Base-by-base conservation (phyloP, 352 stramenopile species). In the Phytophthora pinifolia region DNA sequence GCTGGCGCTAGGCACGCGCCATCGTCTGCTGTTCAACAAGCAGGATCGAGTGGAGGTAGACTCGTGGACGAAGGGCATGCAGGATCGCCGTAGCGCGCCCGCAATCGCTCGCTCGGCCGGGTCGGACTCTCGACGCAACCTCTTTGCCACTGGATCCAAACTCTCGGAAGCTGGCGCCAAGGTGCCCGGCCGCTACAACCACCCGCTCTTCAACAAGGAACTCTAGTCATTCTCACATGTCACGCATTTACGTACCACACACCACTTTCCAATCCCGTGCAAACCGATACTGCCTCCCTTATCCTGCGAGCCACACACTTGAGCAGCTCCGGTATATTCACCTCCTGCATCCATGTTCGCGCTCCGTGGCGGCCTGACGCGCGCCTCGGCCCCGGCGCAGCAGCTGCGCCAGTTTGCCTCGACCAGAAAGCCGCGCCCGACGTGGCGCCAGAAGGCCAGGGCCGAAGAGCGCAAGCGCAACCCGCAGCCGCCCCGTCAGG, bases 201-300 rank as follows among this genome's bases (percentile, higher is more conserved):
- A 92, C 39, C 82, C 82, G n/a, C 69, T 92, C 7, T 89, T 89
- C 51, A 92, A 92, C 54, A 74, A 66, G 27, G 70, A 88, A 27
- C 12, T 70, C 6, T 81, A 54, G 43, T 37, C 53, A 8, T 57
- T 34, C 9, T 49, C 46, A 63, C 46, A 52, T 32, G 46, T 57
- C 44, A 25, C 44, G 55, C 8, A 42, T 20, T 37, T 25, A 10
- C 12, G n/a, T 15, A 41, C 5, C 35, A 41, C 35, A 20, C 35
- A 27, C 22, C 22, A 27, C 22, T 27, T 10, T 44, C 8, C 25
- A 14, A 30, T 30, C 18, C 18, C 15, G 8, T 15, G 35, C 9
- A 6, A 17, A 25, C 3, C n/a, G 10, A 14, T 41, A 22, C 18
- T 38, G 34, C 42, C 59, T 64, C 22, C 22, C 22, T 27, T 4